Conservation (phyloP, 176 grass and related monocot genomes). For the Aegilops longissima region DNA sequence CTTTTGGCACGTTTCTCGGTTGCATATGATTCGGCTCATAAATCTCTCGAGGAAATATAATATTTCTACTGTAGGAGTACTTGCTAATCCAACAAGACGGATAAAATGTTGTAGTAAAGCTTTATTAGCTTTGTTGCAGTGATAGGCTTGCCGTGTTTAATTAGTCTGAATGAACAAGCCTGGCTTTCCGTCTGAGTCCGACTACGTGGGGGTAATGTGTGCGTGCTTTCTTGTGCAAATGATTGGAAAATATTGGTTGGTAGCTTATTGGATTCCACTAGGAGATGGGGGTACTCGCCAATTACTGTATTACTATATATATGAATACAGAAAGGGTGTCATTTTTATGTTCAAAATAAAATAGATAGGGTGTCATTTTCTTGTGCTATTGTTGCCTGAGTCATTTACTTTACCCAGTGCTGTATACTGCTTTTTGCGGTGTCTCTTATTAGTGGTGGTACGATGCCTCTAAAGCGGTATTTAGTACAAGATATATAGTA, state of each 20-base stretch:
- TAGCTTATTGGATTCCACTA: conserved; percentile 57
- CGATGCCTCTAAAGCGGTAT: conserved; percentile 34
- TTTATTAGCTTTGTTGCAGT: conserved; percentile 22
- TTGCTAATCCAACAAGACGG: background rate
- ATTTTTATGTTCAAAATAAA: no score
- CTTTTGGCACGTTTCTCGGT: conserved; percentile 21
- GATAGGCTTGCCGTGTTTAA: conserved; percentile 4
- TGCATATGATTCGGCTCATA: background rate
- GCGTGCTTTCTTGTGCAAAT: conserved; percentile 25
- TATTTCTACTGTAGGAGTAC: background rate
- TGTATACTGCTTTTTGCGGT: background rate
- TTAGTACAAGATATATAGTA: conserved; percentile 21
- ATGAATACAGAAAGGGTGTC: conserved; percentile 1
- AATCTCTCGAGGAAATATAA: conserved; percentile 7
- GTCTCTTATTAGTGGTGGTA: conserved; percentile 3
- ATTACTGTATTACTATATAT: background rate
- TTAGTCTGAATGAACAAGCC: background rate
- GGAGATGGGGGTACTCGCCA: background rate
- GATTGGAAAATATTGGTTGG: conserved; percentile 36
- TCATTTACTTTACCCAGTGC: conserved; percentile 38
- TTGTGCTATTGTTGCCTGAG: conserved; percentile 37
- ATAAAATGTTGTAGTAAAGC: conserved; percentile 18
- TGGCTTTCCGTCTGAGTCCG: background rate
- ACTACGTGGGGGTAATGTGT: conserved; percentile 16
- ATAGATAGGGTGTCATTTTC: conserved; percentile 24